Evolutionary conservation across 345 rosid genomes (phyloP).

Genomic region (Mangifera indica): DNA sequence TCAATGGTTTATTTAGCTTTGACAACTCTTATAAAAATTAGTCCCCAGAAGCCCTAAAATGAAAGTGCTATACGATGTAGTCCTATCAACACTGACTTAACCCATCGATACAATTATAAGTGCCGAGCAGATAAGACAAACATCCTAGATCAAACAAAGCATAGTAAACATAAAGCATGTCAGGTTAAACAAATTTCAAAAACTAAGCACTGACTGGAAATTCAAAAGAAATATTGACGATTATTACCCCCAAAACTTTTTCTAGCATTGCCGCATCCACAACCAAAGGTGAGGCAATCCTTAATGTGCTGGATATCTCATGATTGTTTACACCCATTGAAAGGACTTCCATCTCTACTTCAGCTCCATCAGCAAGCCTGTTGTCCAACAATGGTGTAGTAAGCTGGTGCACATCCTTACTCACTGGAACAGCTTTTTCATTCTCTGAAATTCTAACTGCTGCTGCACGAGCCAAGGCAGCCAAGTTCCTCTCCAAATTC

Average conservation of each 20-base stretch:
- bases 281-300: conserved; percentile 63
- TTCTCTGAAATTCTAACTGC: conserved; percentile 91
- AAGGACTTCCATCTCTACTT: conserved; percentile 98
- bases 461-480: conserved; percentile 97
- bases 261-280: conserved; percentile 91
- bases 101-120: not conserved
- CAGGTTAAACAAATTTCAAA: conserved; percentile 12
- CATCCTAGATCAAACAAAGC: not conserved
- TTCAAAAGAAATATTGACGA: not conserved
- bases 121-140: not conserved
- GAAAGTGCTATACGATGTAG: not conserved
- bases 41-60: not conserved
- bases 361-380: conserved; percentile 86
- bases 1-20: not conserved
- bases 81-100: conserved; percentile 4
- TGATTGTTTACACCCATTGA: conserved; percentile 81
- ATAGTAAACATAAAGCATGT: not conserved
- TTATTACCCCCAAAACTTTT: conserved; percentile 85
- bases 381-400: conserved; percentile 75
- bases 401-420: conserved; percentile 73
- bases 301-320: conserved; percentile 69
- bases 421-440: conserved; percentile 70
- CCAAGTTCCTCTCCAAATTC: conserved; percentile 82
- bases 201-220: not conserved
- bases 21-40: not conserved